phyloP scores from a whole-genome alignment of 2,329 filamentous ascomycete species.

The Epichloe sp. region DNA sequence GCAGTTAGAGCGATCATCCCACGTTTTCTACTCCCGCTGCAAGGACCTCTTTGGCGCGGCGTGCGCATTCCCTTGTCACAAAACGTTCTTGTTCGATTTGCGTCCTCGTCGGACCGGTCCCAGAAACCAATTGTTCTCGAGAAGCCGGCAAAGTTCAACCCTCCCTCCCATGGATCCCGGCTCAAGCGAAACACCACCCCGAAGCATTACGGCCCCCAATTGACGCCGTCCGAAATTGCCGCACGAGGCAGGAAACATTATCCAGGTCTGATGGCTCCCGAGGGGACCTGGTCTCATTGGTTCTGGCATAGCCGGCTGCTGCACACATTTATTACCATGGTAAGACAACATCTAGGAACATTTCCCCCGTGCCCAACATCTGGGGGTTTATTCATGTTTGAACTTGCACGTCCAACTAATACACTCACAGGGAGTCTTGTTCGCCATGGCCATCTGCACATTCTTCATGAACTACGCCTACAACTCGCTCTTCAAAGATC shows the following conservation, averaged over 20 bases:
- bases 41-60: conserved; percentile 41
- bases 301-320: conserved; percentile 67
- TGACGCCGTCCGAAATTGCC: conserved; percentile 51
- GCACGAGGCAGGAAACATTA: conserved; percentile 61
- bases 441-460: conserved; percentile 56
- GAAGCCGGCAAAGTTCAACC: conserved; percentile 80
- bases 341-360: conserved; percentile 26
- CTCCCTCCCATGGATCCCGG: conserved; percentile 73
- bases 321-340: conserved; percentile 74
- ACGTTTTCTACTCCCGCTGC: conserved; percentile 53
- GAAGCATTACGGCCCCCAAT: conserved; percentile 60
- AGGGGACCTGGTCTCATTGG: conserved; percentile 71
- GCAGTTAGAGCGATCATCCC: conserved; percentile 43
- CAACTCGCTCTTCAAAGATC: conserved; percentile 66
- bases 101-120: conserved; percentile 13
- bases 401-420: not conserved
- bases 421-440: conserved; percentile 44
- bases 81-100: conserved; percentile 22
- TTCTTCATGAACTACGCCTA: conserved; percentile 67
- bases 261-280: conserved; percentile 77
- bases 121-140: conserved; percentile 60
- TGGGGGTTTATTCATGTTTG: not conserved
- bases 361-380: not conserved
- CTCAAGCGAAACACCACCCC: conserved; percentile 43
- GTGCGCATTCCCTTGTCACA: conserved; percentile 22